Evolutionary conservation across 2,329 filamentous ascomycete genomes (phyloP), one percentile per base, ranked within the genome.

Genomic region (Byssoonygena ceratinophila): DNA sequence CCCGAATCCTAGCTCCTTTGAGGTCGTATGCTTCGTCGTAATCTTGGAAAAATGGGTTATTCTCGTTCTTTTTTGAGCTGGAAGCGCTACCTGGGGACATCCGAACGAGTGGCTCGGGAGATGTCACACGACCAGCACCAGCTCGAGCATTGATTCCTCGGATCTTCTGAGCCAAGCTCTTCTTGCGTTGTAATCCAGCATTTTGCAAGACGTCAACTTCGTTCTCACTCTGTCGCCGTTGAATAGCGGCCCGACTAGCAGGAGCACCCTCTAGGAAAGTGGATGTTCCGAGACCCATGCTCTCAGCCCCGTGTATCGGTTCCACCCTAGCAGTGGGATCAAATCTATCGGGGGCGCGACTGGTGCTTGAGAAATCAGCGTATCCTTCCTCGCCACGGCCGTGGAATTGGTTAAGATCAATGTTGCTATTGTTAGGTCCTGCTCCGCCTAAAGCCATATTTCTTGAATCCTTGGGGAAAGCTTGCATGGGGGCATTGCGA

Each of bases 181-280:
- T 96, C 77, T 96, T 97, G 55, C 92, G 83, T 59, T 84, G 82
- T 39, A 98, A 70, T 4, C 85, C 84, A 22, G 65, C 71, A 27
- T 71, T 69, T 16, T 66, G 55, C 22, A 64, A 56, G 20, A 76
- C 69, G 51, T 72, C 64, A 25, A 64, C 59, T 54, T 78, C 77
- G 43, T 84, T 79, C 56, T 86, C 88, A 29, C 79, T 84, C 62
- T 91, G 80, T 46, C 81, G 81, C 55, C 84, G 82, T 65, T 87
- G 80, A 51, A 95, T 87, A 16, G 85, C 87, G 6, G 82, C 79
- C 60, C 82, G 82, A 25, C 90, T 85, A 25, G 90, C 92, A 12
- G 92, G 91, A 1, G 92, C 85, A 32, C 92, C 92, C 62, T 98
- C 92, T 20, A 98, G 72, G 75, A 97, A 97, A 1, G 92, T 98